Base-by-base conservation (phyloP, 495 filamentous ascomycete genomes). In the Acidiella bohemica region DNA sequence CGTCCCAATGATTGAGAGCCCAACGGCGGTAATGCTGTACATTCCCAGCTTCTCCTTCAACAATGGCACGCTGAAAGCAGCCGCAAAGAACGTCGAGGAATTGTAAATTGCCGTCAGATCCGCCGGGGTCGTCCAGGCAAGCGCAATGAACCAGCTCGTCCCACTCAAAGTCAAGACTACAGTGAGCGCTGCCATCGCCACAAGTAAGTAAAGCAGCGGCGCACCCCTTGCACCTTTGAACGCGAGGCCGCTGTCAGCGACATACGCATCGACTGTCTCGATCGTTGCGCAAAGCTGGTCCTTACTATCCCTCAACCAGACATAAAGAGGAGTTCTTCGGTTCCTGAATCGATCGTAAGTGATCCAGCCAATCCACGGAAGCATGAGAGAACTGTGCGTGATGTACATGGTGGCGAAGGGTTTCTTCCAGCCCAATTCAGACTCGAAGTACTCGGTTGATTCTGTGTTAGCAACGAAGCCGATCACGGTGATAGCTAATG, bases 71-170 rank as follows among this genome's bases (percentile, higher is more conserved):
- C 42, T 47, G 43, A 51, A 51, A 2, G 39, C 48, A 5, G 48
- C 48, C 5, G 48, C 48, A 26, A 51, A 51, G 43, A 51, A 47
- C 1, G 43, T 51, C 2, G 48, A 42, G 26, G 32, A 47, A 32
- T 51, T 51, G 48, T 51, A 51, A 14, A 51, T 51, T 1, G 48
- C 48, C 26, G 43, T 51, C 14, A 51, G 35, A 39, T 51, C 48
- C 6, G 43, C 42, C 12, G 48, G 48, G 7, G 48, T 51, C 8
- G 48, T 51, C 22, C 48, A 28, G 10, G 39, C 33, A 4, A 51
- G 33, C 12, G 43, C 24, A n/a, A 43, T 2, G 34, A 51, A 51
- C 48, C 48, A 51, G 17, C 25, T 17, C 4, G n/a, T 11, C 11
- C 48, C 48, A 18, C 44, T 51, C 23, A 43, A 24, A 7, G 43